A percentile compares a stretch with the other conserved stretches of the same genome.
Conservation (phyloP, 495 filamentous ascomycete genomes). For the Xylaria scruposa region DNA sequence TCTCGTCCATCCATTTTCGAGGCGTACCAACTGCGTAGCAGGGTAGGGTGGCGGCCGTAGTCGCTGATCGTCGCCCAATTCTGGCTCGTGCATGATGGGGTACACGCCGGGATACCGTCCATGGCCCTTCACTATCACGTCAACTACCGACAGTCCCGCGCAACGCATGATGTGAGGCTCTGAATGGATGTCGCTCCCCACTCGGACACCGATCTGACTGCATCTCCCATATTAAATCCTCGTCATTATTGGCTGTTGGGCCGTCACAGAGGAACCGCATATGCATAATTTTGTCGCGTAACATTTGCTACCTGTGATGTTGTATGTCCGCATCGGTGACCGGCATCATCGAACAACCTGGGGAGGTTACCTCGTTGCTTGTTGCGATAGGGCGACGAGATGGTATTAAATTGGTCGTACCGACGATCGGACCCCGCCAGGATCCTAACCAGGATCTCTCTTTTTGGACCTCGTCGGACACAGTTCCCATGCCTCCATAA, state of each 20-base stretch:
- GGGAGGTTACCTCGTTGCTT: not conserved
- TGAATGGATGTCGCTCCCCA: slow-evolving; percentile 15
- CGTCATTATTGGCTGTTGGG: not conserved
- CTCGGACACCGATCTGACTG: slow-evolving; percentile 7
- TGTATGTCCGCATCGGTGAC: not conserved
- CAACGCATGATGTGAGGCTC: slow-evolving; percentile 21
- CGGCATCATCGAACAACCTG: not conserved
- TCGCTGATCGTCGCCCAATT: slow-evolving; percentile 12
- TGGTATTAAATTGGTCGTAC: not conserved
- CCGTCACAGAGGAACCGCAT: not conserved
- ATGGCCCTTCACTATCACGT: slow-evolving; percentile 1
- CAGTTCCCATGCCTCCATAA: not conserved
- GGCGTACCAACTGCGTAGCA: not conserved
- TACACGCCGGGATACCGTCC: not conserved
- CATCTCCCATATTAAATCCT: not conserved
- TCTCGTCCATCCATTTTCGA: not conserved
- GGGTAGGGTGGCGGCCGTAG: slow-evolving; percentile 11
- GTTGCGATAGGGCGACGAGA: not conserved
- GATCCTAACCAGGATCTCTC: not conserved
- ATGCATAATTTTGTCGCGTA: slow-evolving; percentile 14
- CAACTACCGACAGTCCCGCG: slow-evolving; percentile 24
- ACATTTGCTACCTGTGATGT: not conserved
- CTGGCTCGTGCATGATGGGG: slow-evolving; percentile 13
- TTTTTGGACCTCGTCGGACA: slow-evolving; percentile 4
- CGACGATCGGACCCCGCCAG: slow-evolving; percentile 17